These are phyloP conservation scores for Blastobotrys muscicola DNA, from an alignment of 805 yeast species.

Conservation along the genomic window DNA sequence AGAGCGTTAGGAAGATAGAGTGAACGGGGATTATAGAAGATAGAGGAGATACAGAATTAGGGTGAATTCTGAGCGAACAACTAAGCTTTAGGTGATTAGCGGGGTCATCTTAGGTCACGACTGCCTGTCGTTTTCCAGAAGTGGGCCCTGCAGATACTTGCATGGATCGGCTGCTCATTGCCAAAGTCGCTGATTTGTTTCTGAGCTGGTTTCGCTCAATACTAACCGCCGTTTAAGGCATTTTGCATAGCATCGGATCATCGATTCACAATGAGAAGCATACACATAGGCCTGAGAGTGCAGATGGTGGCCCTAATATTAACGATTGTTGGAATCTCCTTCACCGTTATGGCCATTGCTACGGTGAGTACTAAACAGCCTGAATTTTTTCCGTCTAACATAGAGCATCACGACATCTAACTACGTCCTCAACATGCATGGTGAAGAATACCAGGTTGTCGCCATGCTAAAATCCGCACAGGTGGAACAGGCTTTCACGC, in stretches of 20 bases:
- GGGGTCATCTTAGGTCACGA: background rate
- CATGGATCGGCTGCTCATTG: no score
- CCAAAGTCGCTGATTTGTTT: no score
- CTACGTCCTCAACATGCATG: conserved; percentile 51
- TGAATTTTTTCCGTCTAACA: no score
- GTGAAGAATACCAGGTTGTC: conserved; percentile 64
- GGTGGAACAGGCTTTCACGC: conserved; percentile 55
- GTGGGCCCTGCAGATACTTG: background rate
- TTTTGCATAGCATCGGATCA: background rate
- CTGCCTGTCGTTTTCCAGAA: background rate
- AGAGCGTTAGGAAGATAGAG: no score
- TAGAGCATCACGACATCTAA: conserved; percentile 32
- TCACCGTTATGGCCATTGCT: conserved; percentile 60
- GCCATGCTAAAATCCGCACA: conserved; percentile 78
- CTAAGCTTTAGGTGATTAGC: no score
- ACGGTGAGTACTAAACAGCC: conserved; percentile 29
- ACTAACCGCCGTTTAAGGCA: background rate
- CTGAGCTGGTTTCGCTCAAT: background rate
- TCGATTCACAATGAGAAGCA: conserved; percentile 10
- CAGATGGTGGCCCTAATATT: conserved; percentile 64
- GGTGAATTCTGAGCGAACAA: no score
- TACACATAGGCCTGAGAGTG: conserved; percentile 51
- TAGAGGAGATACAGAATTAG: no score
- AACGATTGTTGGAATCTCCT: conserved; percentile 55
- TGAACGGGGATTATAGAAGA: no score